phyloP scores from a whole-genome alignment of 2,329 filamentous ascomycete genomes.

The Apiospora sp. region DNA sequence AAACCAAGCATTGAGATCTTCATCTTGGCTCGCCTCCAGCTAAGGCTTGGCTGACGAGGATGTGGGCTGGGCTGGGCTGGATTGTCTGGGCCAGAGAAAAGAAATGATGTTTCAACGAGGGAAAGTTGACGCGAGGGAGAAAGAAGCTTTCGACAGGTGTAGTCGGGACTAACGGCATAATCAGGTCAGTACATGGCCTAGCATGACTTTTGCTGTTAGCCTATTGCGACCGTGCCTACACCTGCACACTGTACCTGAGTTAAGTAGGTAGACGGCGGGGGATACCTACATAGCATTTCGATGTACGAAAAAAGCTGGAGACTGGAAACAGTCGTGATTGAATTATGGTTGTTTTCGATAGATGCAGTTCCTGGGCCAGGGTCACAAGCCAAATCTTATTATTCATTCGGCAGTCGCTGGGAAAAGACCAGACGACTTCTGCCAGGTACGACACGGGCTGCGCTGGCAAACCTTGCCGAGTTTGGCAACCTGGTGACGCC shows the following conservation, averaged over 20 bases:
- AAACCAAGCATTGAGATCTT: conserved; percentile 21
- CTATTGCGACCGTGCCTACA: background rate
- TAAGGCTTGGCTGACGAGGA: conserved; percentile 11
- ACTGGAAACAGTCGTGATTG: background rate
- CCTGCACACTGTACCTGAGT: background rate
- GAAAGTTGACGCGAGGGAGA: conserved; percentile 8
- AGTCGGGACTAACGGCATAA: conserved; percentile 1
- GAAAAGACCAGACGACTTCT: conserved; percentile 7
- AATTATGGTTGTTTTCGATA: background rate
- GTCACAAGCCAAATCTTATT: background rate
- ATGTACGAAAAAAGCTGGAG: background rate
- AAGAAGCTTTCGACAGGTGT: background rate
- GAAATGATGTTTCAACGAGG: conserved; percentile 19
- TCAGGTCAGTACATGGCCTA: background rate
- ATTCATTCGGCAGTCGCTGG: background rate
- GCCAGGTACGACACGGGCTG: background rate
- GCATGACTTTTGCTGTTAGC: background rate
- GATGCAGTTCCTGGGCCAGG: background rate
- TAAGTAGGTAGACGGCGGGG: no score
- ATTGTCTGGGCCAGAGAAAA: conserved; percentile 7
- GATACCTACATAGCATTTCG: no score
- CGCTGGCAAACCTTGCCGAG: background rate
- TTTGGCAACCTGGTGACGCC: background rate
- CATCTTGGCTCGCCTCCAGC: conserved; percentile 16
- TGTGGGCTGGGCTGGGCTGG: background rate